Conservation (phyloP, 768 basidiomycete genomes). For the Galerina marginata region DNA sequence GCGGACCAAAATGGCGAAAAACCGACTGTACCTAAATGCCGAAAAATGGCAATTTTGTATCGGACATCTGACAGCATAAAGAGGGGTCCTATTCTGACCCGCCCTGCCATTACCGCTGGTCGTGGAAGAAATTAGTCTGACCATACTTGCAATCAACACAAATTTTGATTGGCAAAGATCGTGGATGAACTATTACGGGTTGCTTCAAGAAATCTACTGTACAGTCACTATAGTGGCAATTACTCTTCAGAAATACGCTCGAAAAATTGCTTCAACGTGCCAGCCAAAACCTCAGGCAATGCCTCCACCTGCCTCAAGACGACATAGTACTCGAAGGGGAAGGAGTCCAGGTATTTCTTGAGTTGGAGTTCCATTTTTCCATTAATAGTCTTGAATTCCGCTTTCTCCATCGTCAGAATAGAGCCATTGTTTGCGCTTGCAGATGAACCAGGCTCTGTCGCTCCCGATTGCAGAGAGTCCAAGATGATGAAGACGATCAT, state of each 20-base stretch:
- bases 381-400: constrained; percentile 80
- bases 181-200: no score
- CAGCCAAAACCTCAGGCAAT: constrained; percentile 86
- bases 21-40: no score
- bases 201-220: no score
- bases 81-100: background rate
- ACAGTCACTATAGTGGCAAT: background rate
- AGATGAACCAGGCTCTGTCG: constrained; percentile 22
- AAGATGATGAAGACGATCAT: constrained; percentile 97
- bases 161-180: no score
- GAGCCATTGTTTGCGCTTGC: constrained; percentile 58
- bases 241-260: constrained; percentile 80
- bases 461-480: constrained; percentile 74
- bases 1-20: no score
- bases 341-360: constrained; percentile 90
- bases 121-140: no score
- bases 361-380: constrained; percentile 88
- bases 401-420: constrained; percentile 92
- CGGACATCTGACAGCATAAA: no score
- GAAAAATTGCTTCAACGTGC: constrained; percentile 92
- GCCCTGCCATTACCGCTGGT: no score
- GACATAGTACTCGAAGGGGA: constrained; percentile 98
- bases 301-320: constrained; percentile 91
- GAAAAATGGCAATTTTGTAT: no score
- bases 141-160: no score